A percentile compares a stretch with the other conserved stretches of the same genome.
Evolutionary conservation across 1,284 basidiomycete species (phyloP).

Genomic region (Apiotrichum montevideense): DNA sequence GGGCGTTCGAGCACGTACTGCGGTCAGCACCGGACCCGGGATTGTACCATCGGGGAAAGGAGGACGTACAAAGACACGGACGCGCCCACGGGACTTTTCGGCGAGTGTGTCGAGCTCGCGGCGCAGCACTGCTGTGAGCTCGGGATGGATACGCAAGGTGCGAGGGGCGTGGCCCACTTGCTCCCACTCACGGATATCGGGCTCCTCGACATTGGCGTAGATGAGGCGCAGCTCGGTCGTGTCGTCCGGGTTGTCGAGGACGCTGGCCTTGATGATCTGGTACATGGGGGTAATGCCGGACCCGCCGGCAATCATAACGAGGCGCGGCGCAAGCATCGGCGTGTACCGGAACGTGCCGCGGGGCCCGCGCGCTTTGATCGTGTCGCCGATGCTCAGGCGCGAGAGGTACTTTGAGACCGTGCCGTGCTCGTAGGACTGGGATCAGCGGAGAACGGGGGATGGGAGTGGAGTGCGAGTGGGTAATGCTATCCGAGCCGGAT

Average conservation of each 20-base stretch:
- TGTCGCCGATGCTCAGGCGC: constrained; percentile 74
- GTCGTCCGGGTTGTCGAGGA: constrained; percentile 73
- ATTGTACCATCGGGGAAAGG: too few species aligned
- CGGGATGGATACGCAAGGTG: too few species aligned
- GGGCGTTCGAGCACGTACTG: constrained; percentile 88
- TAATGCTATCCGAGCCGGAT: too few species aligned
- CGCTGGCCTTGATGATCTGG: constrained; percentile 80
- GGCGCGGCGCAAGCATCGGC: constrained; percentile 60
- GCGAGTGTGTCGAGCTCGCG: constrained; percentile 70
- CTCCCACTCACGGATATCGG: constrained; percentile 59
- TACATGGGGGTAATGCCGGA: constrained; percentile 97
- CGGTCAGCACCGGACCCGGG: constrained; percentile 2
- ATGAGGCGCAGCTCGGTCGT: constrained; percentile 75
- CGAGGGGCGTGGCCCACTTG: not conserved
- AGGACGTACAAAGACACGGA: constrained; percentile 60
- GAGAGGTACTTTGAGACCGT: constrained; percentile 86
- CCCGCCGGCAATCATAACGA: constrained; percentile 93
- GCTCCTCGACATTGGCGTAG: constrained; percentile 89
- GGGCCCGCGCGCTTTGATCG: constrained; percentile 84
- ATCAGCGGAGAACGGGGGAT: not conserved
- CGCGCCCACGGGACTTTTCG: constrained; percentile 54
- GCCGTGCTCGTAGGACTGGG: constrained; percentile 86
- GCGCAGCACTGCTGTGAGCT: constrained; percentile 57
- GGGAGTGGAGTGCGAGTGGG: too few species aligned
- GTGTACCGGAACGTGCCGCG: constrained; percentile 85